Evolutionary conservation across 2,329 filamentous ascomycete species (phyloP).

Genomic region (Uncinocarpus reesii): DNA sequence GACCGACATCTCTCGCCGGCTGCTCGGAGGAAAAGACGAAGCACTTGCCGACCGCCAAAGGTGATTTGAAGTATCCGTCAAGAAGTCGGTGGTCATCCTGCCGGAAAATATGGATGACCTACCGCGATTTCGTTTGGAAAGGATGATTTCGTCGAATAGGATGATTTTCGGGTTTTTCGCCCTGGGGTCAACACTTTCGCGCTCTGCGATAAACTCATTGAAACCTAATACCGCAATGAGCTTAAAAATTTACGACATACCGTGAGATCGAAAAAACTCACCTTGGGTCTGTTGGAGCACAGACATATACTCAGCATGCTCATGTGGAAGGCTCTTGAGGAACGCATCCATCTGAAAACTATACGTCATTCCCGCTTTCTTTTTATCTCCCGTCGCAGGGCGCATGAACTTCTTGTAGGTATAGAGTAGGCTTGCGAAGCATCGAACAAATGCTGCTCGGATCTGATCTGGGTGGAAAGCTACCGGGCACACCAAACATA

Average conservation of each 20-base stretch:
- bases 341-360: slow-evolving; percentile 59
- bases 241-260: neutral
- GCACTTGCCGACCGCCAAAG: slow-evolving; percentile 54
- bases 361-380: slow-evolving; percentile 52
- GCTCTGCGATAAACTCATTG: slow-evolving; percentile 56
- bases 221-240: slow-evolving; percentile 36
- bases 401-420: slow-evolving; percentile 56
- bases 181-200: slow-evolving; percentile 44
- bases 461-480: slow-evolving; percentile 58
- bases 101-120: slow-evolving; percentile 47
- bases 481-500: slow-evolving; percentile 55
- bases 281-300: slow-evolving; percentile 56
- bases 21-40: slow-evolving; percentile 45
- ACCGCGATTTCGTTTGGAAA: slow-evolving; percentile 54
- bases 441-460: slow-evolving; percentile 57
- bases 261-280: slow-evolving; percentile 20
- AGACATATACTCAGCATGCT: slow-evolving; percentile 54
- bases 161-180: slow-evolving; percentile 48
- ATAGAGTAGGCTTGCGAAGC: slow-evolving; percentile 58
- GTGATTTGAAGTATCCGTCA: slow-evolving; percentile 54
- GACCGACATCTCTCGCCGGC: slow-evolving; percentile 36
- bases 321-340: slow-evolving; percentile 52
- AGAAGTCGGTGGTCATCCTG: slow-evolving; percentile 43
- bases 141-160: slow-evolving; percentile 55
- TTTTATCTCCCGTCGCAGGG: slow-evolving; percentile 50